Conservation (phyloP, 1,284 basidiomycete genomes). For the Amylostereum areolatum region DNA sequence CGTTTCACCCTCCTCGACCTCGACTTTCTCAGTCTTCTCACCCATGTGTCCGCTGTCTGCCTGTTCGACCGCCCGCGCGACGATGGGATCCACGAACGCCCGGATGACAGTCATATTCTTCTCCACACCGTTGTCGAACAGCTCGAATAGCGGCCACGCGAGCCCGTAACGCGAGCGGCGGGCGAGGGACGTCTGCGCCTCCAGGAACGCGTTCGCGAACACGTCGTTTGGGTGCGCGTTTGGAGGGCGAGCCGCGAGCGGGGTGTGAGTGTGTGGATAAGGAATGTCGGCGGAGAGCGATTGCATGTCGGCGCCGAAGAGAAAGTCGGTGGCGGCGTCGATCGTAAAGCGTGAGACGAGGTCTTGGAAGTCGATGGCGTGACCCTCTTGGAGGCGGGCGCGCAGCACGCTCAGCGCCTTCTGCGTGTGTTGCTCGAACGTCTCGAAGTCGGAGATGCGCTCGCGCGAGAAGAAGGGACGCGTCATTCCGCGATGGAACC, state of each 20-base stretch:
- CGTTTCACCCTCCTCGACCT: slow-evolving; percentile 22
- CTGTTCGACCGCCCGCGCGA: slow-evolving; percentile 31
- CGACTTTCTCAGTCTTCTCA: slow-evolving; percentile 11
- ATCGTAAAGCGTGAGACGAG: slow-evolving; percentile 32
- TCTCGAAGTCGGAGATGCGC: slow-evolving; percentile 17
- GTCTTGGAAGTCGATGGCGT: slow-evolving; percentile 24
- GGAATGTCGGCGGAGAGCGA: slow-evolving; percentile 25
- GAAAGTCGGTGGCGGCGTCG: slow-evolving; percentile 34
- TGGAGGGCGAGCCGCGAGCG: neutral
- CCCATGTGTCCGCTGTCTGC: slow-evolving; percentile 14
- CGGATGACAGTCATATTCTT: slow-evolving; percentile 34
- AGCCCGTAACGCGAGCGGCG: slow-evolving; percentile 26
- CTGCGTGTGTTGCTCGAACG: slow-evolving; percentile 16
- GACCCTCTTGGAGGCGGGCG: slow-evolving; percentile 11
- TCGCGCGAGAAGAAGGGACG: slow-evolving; percentile 20
- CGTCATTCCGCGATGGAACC: slow-evolving; percentile 25
- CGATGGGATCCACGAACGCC: slow-evolving; percentile 36
- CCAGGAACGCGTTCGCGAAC: slow-evolving; percentile 34
- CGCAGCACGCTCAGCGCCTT: slow-evolving; percentile 15
- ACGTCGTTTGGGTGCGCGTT: slow-evolving; percentile 14
- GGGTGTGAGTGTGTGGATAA: slow-evolving; percentile 18
- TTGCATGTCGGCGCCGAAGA: slow-evolving; percentile 32
- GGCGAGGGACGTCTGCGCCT: slow-evolving; percentile 27
- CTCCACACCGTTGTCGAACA: slow-evolving; percentile 30
- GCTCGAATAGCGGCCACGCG: slow-evolving; percentile 22